Evolutionary conservation across 257 asterid species (phyloP), one percentile per base, ranked within the genome.

Genomic region (Ballota nigra): DNA sequence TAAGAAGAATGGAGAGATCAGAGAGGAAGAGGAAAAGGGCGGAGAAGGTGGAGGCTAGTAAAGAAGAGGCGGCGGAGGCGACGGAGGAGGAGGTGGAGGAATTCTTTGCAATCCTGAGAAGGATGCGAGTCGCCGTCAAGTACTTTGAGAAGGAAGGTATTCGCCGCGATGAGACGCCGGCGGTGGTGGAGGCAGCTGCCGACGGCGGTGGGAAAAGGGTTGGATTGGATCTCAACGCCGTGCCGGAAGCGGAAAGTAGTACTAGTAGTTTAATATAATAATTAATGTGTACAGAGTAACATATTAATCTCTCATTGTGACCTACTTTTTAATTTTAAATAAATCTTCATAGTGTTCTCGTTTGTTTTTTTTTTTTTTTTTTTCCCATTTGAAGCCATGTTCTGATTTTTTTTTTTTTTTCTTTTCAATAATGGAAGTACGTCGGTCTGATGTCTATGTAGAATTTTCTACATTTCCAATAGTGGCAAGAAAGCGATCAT

Each of bases 61-160:
- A 36, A 58, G 59, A 36, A 9, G 56, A 33, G 34, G 67, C 65
- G 31, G 41, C 33, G 38, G 72, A 1, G 63, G 66, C 83, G 66
- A 56, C 77, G 19, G 92, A 84, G 22, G 86, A 84, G 52, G 92
- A 88, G 72, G 96, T 88, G 78, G 96, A 86, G 34, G 92, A 84
- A 69, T 86, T 88, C 74, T 88, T 76, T 56, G 80, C 85, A 8
- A 86, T 86, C 9, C 57, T 86, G 9, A 81, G 73, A 66, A 83
- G 90, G 80, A 85, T 84, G 65, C 77, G 74, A 40, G 78, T 63
- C 31, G 92, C 90, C 31, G 74, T 80, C 1, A 79, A 84, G 77
- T 88, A 88, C 65, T 81, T 88, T 23, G 29, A 85, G 60, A 79
- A 78, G 63, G 77, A 70, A 41, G 68, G 31, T 16, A 52, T 22